Base-by-base conservation (phyloP, 108 stramenopile genomes). In the Pseudonitzschia multistriata region DNA sequence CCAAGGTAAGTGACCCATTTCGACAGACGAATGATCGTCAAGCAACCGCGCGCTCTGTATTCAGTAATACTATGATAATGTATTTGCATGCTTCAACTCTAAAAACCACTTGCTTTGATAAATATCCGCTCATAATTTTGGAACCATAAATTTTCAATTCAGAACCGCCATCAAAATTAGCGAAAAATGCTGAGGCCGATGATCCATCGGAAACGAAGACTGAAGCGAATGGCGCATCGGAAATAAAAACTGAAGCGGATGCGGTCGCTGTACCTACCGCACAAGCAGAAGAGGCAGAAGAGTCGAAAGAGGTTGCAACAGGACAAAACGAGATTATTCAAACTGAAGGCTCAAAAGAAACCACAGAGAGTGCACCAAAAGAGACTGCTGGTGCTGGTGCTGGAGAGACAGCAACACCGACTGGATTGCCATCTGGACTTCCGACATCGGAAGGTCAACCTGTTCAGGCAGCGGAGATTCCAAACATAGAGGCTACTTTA, bases 401-500 rank as follows among this genome's bases (percentile, higher is more conserved):
- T 15, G 62, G 11, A 40, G 54, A 8, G 17, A 28, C n/a, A 24
- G 42, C 5, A 33, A 29, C 24, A 24, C 50, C 66, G 13, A 3
- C 60, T 5, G 70, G 69, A 35, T 40, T 70, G 22, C 76, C 76
- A 10, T 56, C 62, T 56, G 68, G 62, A 24, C 39, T 49, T 39
- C 45, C 69, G 5, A 24, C 71, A 31, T 17, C 55, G 1, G 40
- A 37, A 34, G 49, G 34, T 7, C 64, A 70, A 31, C 45, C 59
- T n/a, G 61, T 49, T 21, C 47, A 47, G 45, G 30, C 19, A 48
- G 63, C 22, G 6, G 49, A 50, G 17, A 22, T 55, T 54, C 54
- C 50, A 19, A 67, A 75, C 64, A 55, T 71, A 25, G 68, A 81
- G 48, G 50, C 74, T 49, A 65, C 78, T 5, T 62, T 87, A 39